A percentile compares a stretch with the other conserved stretches of the same genome.
phyloP scores from a whole-genome alignment of 2,329 filamentous ascomycete genomes.

The Colletotrichum nymphaeae region DNA sequence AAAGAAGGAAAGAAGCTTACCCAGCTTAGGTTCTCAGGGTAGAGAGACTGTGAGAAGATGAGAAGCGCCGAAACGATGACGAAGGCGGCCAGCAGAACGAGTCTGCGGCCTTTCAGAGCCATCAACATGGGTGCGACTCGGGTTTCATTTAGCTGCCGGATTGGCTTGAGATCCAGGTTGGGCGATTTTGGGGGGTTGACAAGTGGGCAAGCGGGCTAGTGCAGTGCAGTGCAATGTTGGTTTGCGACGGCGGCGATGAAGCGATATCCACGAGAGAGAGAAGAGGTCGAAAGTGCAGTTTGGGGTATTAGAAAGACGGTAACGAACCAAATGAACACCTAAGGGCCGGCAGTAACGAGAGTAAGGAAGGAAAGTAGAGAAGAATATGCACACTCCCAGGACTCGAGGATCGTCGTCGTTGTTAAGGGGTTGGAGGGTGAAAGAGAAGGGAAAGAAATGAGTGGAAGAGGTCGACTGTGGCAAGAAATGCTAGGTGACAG shows the following conservation, averaged over 20 bases:
- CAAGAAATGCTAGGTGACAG: slow-evolving; percentile 14
- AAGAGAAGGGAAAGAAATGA: neutral
- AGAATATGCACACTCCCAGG: slow-evolving; percentile 1
- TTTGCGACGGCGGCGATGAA: neutral
- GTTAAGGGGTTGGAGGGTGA: neutral
- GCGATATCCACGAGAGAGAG: neutral
- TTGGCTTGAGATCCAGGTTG: slow-evolving; percentile 28
- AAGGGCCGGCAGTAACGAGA: slow-evolving; percentile 3
- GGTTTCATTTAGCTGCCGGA: slow-evolving; percentile 32
- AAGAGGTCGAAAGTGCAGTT: neutral
- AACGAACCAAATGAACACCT: slow-evolving; percentile 11
- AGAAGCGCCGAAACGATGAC: slow-evolving; percentile 16
- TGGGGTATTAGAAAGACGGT: slow-evolving; percentile 26
- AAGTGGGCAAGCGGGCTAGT: neutral
- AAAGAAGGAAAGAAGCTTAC: slow-evolving; percentile 22
- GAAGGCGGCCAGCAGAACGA: slow-evolving; percentile 29
- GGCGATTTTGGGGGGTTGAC: slow-evolving; percentile 6
- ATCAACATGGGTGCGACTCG: slow-evolving; percentile 30
- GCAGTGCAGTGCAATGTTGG: neutral
- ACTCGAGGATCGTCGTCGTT: slow-evolving; percentile 15
- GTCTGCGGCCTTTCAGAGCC: slow-evolving; percentile 34
- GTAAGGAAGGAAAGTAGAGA: neutral
- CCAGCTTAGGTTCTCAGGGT: slow-evolving; percentile 31
- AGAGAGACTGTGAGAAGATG: slow-evolving; percentile 33
- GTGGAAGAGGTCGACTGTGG: slow-evolving; percentile 9